Percentiles rank a stretch among this genome's conserved stretches.
Conservation (phyloP, 2,329 filamentous ascomycete species). For the Venturia oleaginea region DNA sequence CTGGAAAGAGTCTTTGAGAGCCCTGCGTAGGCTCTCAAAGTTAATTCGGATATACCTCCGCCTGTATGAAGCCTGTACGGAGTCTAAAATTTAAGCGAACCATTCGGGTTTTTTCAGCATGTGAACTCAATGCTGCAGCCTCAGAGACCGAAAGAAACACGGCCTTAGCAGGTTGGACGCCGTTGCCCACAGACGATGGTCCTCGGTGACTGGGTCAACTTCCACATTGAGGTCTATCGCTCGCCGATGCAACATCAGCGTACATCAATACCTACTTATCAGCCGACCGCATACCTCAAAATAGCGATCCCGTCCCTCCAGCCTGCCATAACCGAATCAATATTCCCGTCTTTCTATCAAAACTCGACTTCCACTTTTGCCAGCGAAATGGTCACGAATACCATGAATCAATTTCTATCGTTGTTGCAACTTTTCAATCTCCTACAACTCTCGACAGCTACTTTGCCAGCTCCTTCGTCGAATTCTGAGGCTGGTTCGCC, state of each 20-base stretch:
- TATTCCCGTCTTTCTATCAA: not conserved
- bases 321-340: not conserved
- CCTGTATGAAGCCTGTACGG: no score
- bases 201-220: no score
- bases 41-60: no score
- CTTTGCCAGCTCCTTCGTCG: not conserved
- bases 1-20: no score
- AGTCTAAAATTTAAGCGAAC: no score
- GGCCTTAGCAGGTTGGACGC: no score
- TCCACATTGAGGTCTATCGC: not conserved
- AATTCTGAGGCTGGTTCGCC: not conserved
- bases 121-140: no score
- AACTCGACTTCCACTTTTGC: not conserved
- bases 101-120: no score
- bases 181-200: no score
- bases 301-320: not conserved
- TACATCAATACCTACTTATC: not conserved
- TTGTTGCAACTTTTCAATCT: not conserved
- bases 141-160: no score
- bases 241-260: not conserved
- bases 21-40: no score
- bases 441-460: not conserved
- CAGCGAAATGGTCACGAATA: not conserved
- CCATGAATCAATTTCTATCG: not conserved
- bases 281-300: not conserved